phyloP scores from a whole-genome alignment of 1,139 yeast genomes.

The Geotrichum restrictum region DNA sequence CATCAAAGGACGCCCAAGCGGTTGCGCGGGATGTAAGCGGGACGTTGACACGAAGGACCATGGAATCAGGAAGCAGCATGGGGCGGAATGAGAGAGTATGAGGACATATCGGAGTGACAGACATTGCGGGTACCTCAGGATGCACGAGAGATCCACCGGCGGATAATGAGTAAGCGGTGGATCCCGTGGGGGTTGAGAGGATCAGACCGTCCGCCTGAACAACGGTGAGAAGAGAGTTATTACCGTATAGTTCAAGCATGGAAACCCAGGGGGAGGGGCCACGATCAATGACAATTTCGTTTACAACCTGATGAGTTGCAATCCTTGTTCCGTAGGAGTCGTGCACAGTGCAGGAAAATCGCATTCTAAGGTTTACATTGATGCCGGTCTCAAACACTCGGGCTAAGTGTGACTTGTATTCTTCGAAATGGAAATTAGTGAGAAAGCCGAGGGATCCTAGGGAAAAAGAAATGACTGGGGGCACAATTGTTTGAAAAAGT shows the following conservation, averaged over 20 bases:
- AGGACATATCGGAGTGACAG: slow-evolving; percentile 89
- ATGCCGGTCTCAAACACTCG: slow-evolving; percentile 65
- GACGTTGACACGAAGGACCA: slow-evolving; percentile 70
- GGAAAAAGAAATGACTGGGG: slow-evolving; percentile 81
- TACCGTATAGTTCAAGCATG: slow-evolving; percentile 77
- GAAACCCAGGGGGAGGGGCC: slow-evolving; percentile 89
- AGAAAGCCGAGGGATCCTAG: slow-evolving; percentile 79
- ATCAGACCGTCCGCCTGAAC: slow-evolving; percentile 91
- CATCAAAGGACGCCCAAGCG: slow-evolving; percentile 92
- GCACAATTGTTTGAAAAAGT: slow-evolving; percentile 73
- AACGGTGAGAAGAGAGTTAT: slow-evolving; percentile 70
- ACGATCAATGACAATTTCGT: slow-evolving; percentile 79
- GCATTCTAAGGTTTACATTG: slow-evolving; percentile 73
- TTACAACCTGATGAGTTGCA: slow-evolving; percentile 74
- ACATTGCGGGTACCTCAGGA: slow-evolving; percentile 83
- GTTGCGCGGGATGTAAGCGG: slow-evolving; percentile 68
- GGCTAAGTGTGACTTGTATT: slow-evolving; percentile 55
- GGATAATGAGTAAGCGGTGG: slow-evolving; percentile 83
- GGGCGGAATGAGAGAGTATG: slow-evolving; percentile 87
- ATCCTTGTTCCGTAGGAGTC: slow-evolving; percentile 49
- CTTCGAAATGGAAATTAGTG: slow-evolving; percentile 71
- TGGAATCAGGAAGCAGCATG: slow-evolving; percentile 78
- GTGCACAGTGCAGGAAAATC: slow-evolving; percentile 63
- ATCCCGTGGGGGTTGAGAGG: slow-evolving; percentile 87
- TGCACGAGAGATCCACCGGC: slow-evolving; percentile 91